Conservation (phyloP, 768 basidiomycete genomes). For the Auricularia auricula-judae region DNA sequence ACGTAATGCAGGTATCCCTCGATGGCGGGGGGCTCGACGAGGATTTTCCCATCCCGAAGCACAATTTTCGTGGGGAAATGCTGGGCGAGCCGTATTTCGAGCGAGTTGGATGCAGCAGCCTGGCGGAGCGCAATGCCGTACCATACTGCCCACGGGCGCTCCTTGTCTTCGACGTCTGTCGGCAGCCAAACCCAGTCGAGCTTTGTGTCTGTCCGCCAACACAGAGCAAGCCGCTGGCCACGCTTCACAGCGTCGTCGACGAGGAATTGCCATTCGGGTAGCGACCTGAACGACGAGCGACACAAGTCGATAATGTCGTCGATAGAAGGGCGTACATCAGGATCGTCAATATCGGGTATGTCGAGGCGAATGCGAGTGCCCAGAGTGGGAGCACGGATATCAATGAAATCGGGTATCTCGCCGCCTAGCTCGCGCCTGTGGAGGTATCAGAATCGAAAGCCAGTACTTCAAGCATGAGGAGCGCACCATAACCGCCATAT, state of each 20-base stretch:
- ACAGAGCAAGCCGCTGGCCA: constrained; percentile 57
- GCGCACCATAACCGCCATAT: constrained; percentile 74
- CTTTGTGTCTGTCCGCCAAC: constrained; percentile 63
- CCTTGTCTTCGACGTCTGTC: constrained; percentile 49
- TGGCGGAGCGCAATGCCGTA: constrained; percentile 65
- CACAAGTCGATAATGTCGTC: constrained; percentile 56
- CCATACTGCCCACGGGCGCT: constrained; percentile 61
- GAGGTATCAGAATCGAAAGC: neutral
- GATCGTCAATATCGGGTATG: constrained; percentile 38
- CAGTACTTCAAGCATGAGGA: neutral
- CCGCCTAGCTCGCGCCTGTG: constrained; percentile 65
- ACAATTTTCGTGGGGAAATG: constrained; percentile 42
- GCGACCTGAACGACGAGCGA: constrained; percentile 38
- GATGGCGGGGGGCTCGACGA: constrained; percentile 68
- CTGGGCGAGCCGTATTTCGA: constrained; percentile 65
- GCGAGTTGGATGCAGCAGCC: constrained; percentile 34
- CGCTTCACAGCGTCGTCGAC: constrained; percentile 40
- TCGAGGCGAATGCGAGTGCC: constrained; percentile 61
- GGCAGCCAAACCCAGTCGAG: constrained; percentile 83
- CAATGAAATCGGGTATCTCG: constrained; percentile 52
- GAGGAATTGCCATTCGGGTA: constrained; percentile 52
- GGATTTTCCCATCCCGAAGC: constrained; percentile 31
- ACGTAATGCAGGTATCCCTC: constrained; percentile 82
- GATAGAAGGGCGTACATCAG: constrained; percentile 28
- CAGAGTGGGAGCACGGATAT: constrained; percentile 58